Evolutionary conservation across 768 basidiomycete species (phyloP).

Genomic region (Boletales sp.): DNA sequence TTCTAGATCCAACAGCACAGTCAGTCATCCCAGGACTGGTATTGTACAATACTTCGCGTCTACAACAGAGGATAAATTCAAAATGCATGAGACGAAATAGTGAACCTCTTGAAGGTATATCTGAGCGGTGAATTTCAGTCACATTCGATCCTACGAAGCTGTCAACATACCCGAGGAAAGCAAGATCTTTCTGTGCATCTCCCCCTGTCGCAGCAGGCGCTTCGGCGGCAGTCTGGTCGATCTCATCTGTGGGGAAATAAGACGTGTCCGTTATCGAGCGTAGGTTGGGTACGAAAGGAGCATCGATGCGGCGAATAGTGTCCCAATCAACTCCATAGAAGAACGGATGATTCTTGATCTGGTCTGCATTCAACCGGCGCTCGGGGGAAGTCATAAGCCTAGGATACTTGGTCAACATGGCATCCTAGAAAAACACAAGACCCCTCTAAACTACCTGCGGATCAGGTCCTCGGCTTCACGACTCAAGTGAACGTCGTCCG

Average conservation of each 20-base stretch:
- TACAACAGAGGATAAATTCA: slow-evolving; percentile 18
- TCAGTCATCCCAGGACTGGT: background rate
- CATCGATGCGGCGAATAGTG: slow-evolving; percentile 80
- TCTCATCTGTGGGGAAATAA: slow-evolving; percentile 96
- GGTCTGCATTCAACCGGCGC: slow-evolving; percentile 71
- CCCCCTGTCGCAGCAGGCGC: slow-evolving; percentile 33
- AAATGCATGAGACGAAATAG: slow-evolving; percentile 56
- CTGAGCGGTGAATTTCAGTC: slow-evolving; percentile 32
- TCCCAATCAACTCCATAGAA: slow-evolving; percentile 97
- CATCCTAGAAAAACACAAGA: background rate
- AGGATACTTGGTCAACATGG: slow-evolving; percentile 5
- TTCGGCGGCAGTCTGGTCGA: slow-evolving; percentile 69
- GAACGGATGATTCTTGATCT: slow-evolving; percentile 90
- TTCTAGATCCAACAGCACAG: no score
- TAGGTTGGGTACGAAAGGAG: slow-evolving; percentile 95
- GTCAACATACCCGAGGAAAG: slow-evolving; percentile 57
- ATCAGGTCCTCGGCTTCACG: slow-evolving; percentile 89
- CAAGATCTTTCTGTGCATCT: slow-evolving; percentile 53
- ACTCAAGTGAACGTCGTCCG: slow-evolving; percentile 92
- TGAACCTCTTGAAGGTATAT: slow-evolving; percentile 79
- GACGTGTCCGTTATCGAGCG: slow-evolving; percentile 93
- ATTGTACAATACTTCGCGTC: background rate
- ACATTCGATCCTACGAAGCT: background rate
- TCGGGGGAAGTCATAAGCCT: slow-evolving; percentile 87
- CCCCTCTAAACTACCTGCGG: slow-evolving; percentile 49